Conservation (phyloP, 2,329 filamentous ascomycete genomes). For the Pseudogymnoascus sp. region DNA sequence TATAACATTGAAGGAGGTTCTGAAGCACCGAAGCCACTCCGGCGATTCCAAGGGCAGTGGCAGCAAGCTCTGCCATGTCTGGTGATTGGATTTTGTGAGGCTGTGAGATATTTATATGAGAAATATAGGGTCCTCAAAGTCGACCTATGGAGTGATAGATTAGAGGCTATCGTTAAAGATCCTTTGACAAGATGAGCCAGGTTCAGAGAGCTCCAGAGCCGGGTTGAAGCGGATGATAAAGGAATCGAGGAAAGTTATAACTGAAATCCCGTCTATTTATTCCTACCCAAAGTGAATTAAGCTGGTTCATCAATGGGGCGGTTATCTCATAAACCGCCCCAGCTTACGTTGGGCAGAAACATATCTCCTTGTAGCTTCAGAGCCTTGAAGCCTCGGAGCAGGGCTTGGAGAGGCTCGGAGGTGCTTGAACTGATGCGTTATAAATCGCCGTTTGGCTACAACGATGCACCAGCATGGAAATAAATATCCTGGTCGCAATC, state of each 20-base stretch:
- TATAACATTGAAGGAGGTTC: background rate
- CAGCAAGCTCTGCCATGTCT: background rate
- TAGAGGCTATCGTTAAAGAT: background rate
- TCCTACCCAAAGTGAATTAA: background rate
- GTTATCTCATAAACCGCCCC: background rate
- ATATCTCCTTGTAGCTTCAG: background rate
- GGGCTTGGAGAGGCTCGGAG: background rate
- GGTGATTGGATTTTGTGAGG: background rate
- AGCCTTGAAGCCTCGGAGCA: background rate
- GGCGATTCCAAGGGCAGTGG: background rate
- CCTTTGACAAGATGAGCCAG: background rate
- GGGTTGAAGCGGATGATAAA: background rate
- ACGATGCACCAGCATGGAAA: too few relatives aligned
- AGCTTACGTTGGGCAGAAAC: background rate
- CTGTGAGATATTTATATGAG: background rate
- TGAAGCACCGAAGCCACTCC: background rate
- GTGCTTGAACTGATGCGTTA: background rate
- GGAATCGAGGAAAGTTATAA: background rate
- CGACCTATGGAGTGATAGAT: background rate
- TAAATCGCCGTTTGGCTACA: background rate
- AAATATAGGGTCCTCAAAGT: background rate
- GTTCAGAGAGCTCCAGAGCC: background rate
- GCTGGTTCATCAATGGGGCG: background rate
- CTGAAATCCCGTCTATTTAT: background rate
- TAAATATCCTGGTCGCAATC: too few relatives aligned